Evolutionary conservation across 2,329 filamentous ascomycete species (phyloP).

Genomic region (Harringtonia aguacate): DNA sequence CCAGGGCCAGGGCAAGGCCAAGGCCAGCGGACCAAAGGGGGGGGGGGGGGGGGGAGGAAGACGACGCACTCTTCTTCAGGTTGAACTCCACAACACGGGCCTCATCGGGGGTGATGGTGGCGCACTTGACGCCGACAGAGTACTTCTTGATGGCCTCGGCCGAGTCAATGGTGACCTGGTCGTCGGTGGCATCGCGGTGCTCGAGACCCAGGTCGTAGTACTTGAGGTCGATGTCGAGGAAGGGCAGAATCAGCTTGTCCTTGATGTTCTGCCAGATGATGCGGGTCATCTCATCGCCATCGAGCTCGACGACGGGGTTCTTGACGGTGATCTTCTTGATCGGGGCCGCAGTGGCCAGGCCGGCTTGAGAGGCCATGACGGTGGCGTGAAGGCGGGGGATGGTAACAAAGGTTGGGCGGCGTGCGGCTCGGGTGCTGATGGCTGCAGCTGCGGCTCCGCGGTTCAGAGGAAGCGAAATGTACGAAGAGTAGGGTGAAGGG

Average conservation of each 20-base stretch:
- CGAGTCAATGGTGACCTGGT: constrained; percentile 89
- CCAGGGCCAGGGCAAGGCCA: no score
- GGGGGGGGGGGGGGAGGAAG: not conserved
- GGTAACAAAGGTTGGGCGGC: not conserved
- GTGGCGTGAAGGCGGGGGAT: constrained; percentile 26
- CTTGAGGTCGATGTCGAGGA: constrained; percentile 95
- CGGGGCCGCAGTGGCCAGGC: constrained; percentile 7
- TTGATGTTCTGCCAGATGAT: constrained; percentile 99
- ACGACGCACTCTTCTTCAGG: constrained; percentile 79
- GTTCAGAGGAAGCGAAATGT: not conserved
- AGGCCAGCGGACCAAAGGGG: no score
- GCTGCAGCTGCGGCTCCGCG: constrained; percentile 1
- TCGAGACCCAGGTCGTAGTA: constrained; percentile 92
- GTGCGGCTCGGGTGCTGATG: not conserved
- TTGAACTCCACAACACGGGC: constrained; percentile 95
- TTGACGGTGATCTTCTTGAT: constrained; percentile 93
- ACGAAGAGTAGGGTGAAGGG: no score
- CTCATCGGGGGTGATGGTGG: constrained; percentile 98
- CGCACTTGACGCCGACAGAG: constrained; percentile 97
- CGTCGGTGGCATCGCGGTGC: constrained; percentile 92
- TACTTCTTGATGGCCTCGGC: constrained; percentile 99
- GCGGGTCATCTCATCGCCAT: constrained; percentile 92
- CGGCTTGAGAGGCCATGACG: constrained; percentile 30
- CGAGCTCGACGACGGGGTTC: constrained; percentile 96
- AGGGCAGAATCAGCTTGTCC: constrained; percentile 95